Conservation (phyloP, 495 filamentous ascomycete species). For the Thermothielavioides terrestris region DNA sequence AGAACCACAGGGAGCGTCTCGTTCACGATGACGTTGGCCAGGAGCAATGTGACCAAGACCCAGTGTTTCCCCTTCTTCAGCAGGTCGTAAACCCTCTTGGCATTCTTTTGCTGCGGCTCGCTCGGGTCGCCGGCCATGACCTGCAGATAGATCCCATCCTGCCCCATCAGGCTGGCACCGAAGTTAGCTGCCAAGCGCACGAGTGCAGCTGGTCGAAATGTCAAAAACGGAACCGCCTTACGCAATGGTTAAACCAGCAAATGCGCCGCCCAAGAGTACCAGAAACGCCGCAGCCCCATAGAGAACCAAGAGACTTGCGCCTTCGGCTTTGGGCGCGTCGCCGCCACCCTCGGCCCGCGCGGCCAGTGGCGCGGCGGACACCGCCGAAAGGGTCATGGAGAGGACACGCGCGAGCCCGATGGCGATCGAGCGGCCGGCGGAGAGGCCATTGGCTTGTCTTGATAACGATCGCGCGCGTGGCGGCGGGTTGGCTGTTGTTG, state of each 20-base stretch:
- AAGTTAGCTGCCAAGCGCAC: too few relatives aligned
- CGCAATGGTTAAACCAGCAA: slow-evolving; percentile 93
- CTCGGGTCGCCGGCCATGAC: slow-evolving; percentile 70
- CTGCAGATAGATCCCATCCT: slow-evolving; percentile 95
- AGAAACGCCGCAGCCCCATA: slow-evolving; percentile 44
- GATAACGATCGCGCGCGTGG: slow-evolving; percentile 8
- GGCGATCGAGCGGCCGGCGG: slow-evolving; percentile 29
- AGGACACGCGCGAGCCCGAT: slow-evolving; percentile 34
- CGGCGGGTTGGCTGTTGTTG: slow-evolving; percentile 1
- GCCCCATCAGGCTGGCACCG: slow-evolving; percentile 64
- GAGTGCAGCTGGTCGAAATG: slow-evolving; percentile 8
- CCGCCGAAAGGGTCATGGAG: slow-evolving; percentile 30
- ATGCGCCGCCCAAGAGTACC: slow-evolving; percentile 84
- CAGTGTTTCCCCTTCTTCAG: slow-evolving; percentile 90
- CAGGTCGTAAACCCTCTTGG: slow-evolving; percentile 67
- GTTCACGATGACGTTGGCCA: slow-evolving; percentile 97
- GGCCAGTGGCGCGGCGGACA: slow-evolving; percentile 24
- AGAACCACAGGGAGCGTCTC: slow-evolving; percentile 93
- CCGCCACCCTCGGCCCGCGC: slow-evolving; percentile 15
- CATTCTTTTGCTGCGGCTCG: slow-evolving; percentile 76
- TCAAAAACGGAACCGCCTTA: slow-evolving; percentile 21
- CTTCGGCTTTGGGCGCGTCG: slow-evolving; percentile 31
- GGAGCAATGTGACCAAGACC: slow-evolving; percentile 91
- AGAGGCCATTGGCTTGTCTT: slow-evolving; percentile 24
- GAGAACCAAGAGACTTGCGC: slow-evolving; percentile 37